These are phyloP conservation scores for Punctularia strigosozonata DNA, from an alignment of 768 basidiomycete species.

Conservation along the genomic window DNA sequence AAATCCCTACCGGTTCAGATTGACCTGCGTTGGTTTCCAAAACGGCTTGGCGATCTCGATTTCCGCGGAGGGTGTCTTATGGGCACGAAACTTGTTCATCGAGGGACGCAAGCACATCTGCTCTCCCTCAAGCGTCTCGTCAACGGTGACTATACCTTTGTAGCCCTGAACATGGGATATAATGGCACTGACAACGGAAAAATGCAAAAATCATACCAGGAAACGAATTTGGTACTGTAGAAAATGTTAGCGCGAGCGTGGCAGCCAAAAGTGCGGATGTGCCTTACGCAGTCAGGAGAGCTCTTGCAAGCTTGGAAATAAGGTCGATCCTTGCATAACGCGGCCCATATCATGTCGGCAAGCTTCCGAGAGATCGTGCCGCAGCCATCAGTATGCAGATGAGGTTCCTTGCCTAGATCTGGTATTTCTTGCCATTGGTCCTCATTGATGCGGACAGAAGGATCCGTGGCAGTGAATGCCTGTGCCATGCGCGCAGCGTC, in stretches of 20 bases:
- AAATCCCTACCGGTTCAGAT: slow-evolving; percentile 55
- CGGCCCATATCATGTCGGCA: slow-evolving; percentile 46
- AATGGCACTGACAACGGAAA: neutral
- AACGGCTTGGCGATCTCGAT: slow-evolving; percentile 70
- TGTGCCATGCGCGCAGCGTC: slow-evolving; percentile 77
- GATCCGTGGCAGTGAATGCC: slow-evolving; percentile 75
- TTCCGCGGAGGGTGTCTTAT: slow-evolving; percentile 31
- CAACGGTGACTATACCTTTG: slow-evolving; percentile 73
- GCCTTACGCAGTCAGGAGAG: no score
- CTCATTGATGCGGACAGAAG: slow-evolving; percentile 43
- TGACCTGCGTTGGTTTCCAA: slow-evolving; percentile 42
- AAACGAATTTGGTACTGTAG: slow-evolving; percentile 72
- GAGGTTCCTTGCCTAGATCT: slow-evolving; percentile 37
- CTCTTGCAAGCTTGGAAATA: slow-evolving; percentile 11
- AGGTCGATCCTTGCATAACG: slow-evolving; percentile 33
- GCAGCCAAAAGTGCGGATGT: no score
- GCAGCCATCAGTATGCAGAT: slow-evolving; percentile 64
- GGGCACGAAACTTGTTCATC: slow-evolving; percentile 66
- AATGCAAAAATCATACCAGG: slow-evolving; percentile 29
- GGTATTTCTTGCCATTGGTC: slow-evolving; percentile 52
- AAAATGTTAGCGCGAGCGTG: neutral
- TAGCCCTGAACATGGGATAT: slow-evolving; percentile 18
- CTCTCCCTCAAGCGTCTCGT: slow-evolving; percentile 40
- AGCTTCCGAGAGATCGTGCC: slow-evolving; percentile 64
- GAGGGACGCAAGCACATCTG: slow-evolving; percentile 60